Evolutionary conservation across 768 basidiomycete genomes (phyloP).

Genomic region (Leccinellum luteum): DNA sequence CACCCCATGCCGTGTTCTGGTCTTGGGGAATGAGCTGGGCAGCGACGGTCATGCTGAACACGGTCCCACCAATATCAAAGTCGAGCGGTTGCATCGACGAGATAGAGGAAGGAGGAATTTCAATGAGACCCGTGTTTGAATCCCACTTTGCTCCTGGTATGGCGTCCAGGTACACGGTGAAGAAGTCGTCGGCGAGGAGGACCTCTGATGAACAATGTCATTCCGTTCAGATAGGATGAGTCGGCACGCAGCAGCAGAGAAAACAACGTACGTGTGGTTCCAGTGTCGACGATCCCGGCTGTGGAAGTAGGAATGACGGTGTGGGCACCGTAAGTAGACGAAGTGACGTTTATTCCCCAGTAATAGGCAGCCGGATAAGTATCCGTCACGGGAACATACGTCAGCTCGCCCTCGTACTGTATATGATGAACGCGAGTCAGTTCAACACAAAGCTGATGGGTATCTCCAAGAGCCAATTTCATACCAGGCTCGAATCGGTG

Average conservation of each 20-base stretch:
- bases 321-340: slow-evolving; percentile 9
- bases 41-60: background rate
- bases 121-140: background rate
- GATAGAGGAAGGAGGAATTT: slow-evolving; percentile 12
- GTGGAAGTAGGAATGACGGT: slow-evolving; percentile 10
- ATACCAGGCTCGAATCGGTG: background rate
- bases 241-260: background rate
- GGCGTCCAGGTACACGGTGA: slow-evolving; percentile 4
- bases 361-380: slow-evolving; percentile 22
- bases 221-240: background rate
- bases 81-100: slow-evolving; percentile 6
- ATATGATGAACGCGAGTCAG: background rate
- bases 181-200: slow-evolving; percentile 14
- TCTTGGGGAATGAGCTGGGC: background rate
- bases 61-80: slow-evolving; percentile 3
- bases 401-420: slow-evolving; percentile 24
- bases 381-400: slow-evolving; percentile 25
- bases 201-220: background rate
- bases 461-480: background rate
- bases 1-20: background rate
- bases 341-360: slow-evolving; percentile 32
- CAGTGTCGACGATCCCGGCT: background rate
- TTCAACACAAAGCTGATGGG: background rate
- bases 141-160: slow-evolving; percentile 15
- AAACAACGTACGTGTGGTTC: background rate